phyloP scores from a whole-genome alignment of 805 yeast genomes.

The Wickerhamomyces canadensis region DNA sequence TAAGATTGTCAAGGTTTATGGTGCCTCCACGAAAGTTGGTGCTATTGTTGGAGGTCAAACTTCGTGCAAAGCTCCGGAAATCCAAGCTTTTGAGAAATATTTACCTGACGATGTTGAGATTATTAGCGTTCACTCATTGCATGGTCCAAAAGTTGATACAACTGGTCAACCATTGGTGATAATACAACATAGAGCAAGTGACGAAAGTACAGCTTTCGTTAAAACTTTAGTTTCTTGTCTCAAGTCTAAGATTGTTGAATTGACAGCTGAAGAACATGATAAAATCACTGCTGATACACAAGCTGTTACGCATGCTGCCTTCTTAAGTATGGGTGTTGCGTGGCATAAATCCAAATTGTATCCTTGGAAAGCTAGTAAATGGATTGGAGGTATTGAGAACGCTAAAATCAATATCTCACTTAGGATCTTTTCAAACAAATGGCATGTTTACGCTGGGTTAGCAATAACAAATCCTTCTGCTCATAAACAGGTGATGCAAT shows the following conservation, averaged over 20 bases:
- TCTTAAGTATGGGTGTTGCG: slow-evolving; percentile 93
- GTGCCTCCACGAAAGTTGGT: slow-evolving; percentile 82
- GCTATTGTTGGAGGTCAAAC: slow-evolving; percentile 98
- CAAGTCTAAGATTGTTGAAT: slow-evolving; percentile 67
- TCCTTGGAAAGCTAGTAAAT: slow-evolving; percentile 85
- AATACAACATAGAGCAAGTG: slow-evolving; percentile 63
- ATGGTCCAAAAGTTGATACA: slow-evolving; percentile 88
- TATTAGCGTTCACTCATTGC: slow-evolving; percentile 84
- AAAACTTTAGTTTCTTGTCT: slow-evolving; percentile 63
- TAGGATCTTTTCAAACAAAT: slow-evolving; percentile 86
- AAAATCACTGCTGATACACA: slow-evolving; percentile 96
- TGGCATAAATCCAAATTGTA: slow-evolving; percentile 81
- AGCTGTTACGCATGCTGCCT: slow-evolving; percentile 98
- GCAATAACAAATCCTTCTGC: slow-evolving; percentile 96
- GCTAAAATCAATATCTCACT: slow-evolving; percentile 92
- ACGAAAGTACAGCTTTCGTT: slow-evolving; percentile 53
- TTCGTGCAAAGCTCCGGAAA: slow-evolving; percentile 88
- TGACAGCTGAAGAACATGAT: slow-evolving; percentile 88
- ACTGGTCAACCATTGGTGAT: slow-evolving; percentile 91
- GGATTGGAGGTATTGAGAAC: slow-evolving; percentile 93
- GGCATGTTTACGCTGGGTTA: slow-evolving; percentile 98
- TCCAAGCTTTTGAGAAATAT: slow-evolving; percentile 71
- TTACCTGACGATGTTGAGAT: slow-evolving; percentile 80
- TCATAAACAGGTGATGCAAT: slow-evolving; percentile 84
- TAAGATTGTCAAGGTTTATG: slow-evolving; percentile 67